Evolutionary conservation across 2,329 filamentous ascomycete species (phyloP).

Genomic region (Xylariaceae sp.): DNA sequence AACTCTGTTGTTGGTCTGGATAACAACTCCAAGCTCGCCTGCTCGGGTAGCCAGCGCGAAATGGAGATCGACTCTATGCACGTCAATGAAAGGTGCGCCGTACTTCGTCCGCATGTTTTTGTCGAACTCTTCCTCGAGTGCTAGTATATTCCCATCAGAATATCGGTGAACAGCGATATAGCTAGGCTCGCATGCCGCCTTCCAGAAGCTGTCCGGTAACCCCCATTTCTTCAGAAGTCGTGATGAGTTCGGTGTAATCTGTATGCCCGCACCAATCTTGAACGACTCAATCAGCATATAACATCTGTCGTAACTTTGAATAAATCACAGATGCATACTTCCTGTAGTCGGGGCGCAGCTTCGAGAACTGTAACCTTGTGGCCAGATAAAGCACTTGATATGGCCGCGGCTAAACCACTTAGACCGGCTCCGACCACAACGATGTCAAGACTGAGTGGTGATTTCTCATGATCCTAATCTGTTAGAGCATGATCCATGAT

Average conservation of each 20-base stretch:
- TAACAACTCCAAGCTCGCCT: constrained; percentile 46
- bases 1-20: constrained; percentile 47
- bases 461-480: too few species aligned
- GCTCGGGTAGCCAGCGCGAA: constrained; percentile 48
- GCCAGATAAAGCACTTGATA: constrained; percentile 35
- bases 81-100: constrained; percentile 51
- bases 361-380: constrained; percentile 42
- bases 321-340: constrained; percentile 26
- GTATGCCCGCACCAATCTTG: constrained; percentile 50
- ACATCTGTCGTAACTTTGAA: not conserved
- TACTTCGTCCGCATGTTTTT: constrained; percentile 52
- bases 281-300: not conserved
- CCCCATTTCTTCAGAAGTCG: constrained; percentile 48
- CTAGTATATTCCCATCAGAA: constrained; percentile 42
- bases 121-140: constrained; percentile 48
- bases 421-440: constrained; percentile 42
- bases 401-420: constrained; percentile 38
- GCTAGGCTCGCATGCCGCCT: constrained; percentile 38
- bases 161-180: constrained; percentile 51
- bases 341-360: constrained; percentile 36
- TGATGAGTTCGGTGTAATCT: constrained; percentile 48
- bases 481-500: too few species aligned
- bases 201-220: constrained; percentile 41
- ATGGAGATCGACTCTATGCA: constrained; percentile 62
- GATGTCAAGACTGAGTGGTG: constrained; percentile 27